phyloP scores from a whole-genome alignment of 768 basidiomycete species.

The Mycena albidolilacea region DNA sequence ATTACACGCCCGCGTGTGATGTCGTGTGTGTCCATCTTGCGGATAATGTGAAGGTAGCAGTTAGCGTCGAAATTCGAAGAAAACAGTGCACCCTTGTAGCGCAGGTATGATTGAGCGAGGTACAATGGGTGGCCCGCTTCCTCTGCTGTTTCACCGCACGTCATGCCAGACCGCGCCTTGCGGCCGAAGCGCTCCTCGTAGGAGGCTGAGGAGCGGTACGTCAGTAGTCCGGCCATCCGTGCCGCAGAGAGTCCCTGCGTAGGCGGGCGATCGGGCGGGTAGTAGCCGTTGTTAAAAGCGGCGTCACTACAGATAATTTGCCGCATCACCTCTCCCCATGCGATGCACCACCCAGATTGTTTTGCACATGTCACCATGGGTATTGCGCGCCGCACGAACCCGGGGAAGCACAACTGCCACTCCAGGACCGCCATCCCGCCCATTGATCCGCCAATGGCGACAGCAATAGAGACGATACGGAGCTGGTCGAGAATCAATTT shows the following conservation, averaged over 20 bases:
- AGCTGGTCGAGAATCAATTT: conserved; percentile 89
- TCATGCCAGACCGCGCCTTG: conserved; percentile 41
- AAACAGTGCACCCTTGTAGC: conserved; percentile 98
- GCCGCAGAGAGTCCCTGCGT: conserved; percentile 92
- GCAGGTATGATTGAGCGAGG: conserved; percentile 95
- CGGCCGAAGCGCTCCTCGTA: conserved; percentile 95
- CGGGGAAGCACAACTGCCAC: conserved; percentile 93
- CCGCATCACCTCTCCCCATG: conserved; percentile 97
- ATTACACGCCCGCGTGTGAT: conserved; percentile 73
- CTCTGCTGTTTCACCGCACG: conserved; percentile 54
- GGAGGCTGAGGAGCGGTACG: conserved; percentile 92
- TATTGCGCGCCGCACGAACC: conserved; percentile 86
- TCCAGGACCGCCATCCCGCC: conserved; percentile 98
- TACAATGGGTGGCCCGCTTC: conserved; percentile 70
- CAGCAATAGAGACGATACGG: conserved; percentile 84
- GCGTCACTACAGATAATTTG: conserved; percentile 98
- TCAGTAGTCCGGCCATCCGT: conserved; percentile 93
- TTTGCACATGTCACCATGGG: conserved; percentile 96
- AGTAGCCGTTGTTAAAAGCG: conserved; percentile 88
- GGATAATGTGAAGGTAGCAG: conserved; percentile 85
- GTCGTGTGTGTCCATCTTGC: conserved; percentile 97
- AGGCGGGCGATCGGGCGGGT: conserved; percentile 71
- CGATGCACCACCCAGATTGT: conserved; percentile 99
- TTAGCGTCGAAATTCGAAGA: conserved; percentile 96
- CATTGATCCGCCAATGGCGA: conserved; percentile 97